Conservation (phyloP, 106 monocot species). For the Chionographis japonica region DNA sequence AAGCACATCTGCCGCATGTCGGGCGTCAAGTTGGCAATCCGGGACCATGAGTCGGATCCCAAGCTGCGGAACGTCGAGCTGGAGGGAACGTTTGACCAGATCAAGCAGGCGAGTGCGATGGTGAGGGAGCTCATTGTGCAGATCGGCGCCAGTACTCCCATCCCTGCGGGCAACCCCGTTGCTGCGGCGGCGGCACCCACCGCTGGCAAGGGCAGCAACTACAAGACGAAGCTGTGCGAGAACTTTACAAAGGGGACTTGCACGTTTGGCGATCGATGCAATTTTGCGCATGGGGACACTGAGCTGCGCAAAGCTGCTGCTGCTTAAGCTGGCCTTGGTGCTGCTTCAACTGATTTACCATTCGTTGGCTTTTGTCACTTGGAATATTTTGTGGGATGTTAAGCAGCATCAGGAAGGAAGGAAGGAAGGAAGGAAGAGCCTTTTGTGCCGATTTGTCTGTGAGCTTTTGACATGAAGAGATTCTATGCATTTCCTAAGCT, state of each 20-base stretch:
- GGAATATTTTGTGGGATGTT: too few species aligned
- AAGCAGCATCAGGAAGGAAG: too few species aligned
- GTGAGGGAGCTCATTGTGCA: conserved; percentile 57
- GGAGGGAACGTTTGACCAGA: conserved; percentile 77
- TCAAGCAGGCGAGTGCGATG: conserved; percentile 57
- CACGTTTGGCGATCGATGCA: conserved; percentile 72
- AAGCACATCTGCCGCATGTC: conserved; percentile 68
- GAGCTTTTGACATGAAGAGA: too few species aligned
- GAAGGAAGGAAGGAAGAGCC: too few species aligned
- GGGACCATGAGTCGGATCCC: conserved; percentile 66
- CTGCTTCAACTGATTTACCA: neutral
- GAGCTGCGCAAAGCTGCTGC: conserved; percentile 53
- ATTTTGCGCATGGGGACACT: conserved; percentile 64
- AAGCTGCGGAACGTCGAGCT: conserved; percentile 72
- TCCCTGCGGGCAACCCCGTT: neutral
- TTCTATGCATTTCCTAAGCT: too few species aligned
- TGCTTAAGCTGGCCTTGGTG: conserved; percentile 4
- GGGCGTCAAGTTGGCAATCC: conserved; percentile 60
- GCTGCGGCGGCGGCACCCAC: neutral
- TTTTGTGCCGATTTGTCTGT: too few species aligned
- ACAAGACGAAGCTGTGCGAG: conserved; percentile 69
- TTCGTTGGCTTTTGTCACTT: too few species aligned
- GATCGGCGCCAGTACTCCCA: conserved; percentile 19
- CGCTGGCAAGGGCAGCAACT: conserved; percentile 29
- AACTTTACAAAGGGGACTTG: conserved; percentile 65